phyloP scores from a whole-genome alignment of 2,329 filamentous ascomycete genomes.

The Magnaporthiopsis rhizophila region DNA sequence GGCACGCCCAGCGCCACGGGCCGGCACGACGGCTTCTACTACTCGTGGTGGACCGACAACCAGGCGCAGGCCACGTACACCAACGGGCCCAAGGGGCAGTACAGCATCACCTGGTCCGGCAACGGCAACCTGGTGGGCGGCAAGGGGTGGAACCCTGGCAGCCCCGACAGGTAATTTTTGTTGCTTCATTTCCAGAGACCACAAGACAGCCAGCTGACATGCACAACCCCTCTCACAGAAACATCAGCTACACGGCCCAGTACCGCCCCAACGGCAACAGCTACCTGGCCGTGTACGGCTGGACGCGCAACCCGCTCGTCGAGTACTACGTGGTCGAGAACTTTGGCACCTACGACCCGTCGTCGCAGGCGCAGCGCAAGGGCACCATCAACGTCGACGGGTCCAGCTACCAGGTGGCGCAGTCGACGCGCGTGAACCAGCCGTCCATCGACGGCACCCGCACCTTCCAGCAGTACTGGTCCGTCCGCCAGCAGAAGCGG shows the following conservation, averaged over 20 bases:
- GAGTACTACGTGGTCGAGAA: slow-evolving; percentile 16
- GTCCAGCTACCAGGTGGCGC: slow-evolving; percentile 25
- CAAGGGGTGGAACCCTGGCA: slow-evolving; percentile 43
- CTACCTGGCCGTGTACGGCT: slow-evolving; percentile 14
- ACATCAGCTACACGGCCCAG: slow-evolving; percentile 39
- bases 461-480: slow-evolving; percentile 43
- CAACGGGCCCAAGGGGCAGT: slow-evolving; percentile 28
- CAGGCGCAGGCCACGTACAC: slow-evolving; percentile 29
- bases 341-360: slow-evolving; percentile 14
- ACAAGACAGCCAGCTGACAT: not conserved
- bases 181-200: not conserved
- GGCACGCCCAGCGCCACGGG: slow-evolving; percentile 25
- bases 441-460: slow-evolving; percentile 37
- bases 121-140: slow-evolving; percentile 48
- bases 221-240: slow-evolving; percentile 23
- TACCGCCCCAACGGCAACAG: slow-evolving; percentile 41
- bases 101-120: slow-evolving; percentile 29
- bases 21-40: slow-evolving; percentile 32
- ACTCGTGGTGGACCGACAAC: slow-evolving; percentile 36
- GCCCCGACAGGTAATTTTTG: slow-evolving; percentile 20
- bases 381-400: slow-evolving; percentile 25
- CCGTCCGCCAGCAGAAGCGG: slow-evolving; percentile 40
- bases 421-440: slow-evolving; percentile 26
- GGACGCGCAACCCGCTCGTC: slow-evolving; percentile 13
- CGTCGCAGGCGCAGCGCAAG: slow-evolving; percentile 22